Evolutionary conservation across 768 basidiomycete genomes (phyloP).

Genomic region (Pleurotus citrinopileatus): DNA sequence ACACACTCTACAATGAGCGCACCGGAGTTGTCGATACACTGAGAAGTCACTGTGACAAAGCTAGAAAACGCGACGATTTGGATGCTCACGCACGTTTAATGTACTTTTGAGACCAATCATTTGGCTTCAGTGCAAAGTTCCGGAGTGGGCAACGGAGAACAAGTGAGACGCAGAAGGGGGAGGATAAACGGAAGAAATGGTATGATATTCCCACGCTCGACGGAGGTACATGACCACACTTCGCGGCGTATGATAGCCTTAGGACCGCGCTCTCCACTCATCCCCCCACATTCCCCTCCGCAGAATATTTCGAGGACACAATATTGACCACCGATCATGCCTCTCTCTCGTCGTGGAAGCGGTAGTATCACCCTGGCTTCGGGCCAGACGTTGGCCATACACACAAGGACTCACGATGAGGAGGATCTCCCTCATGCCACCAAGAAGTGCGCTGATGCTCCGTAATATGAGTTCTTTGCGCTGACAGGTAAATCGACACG

Average conservation of each 20-base stretch:
- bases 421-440: constrained; percentile 91
- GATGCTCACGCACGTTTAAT: constrained; percentile 61
- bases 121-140: not conserved
- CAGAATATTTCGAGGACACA: constrained; percentile 3
- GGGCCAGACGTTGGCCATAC: constrained; percentile 80
- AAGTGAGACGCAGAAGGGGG: constrained; percentile 10
- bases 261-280: constrained; percentile 5
- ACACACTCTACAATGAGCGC: constrained; percentile 94
- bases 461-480: constrained; percentile 3
- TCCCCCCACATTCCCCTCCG: constrained; percentile 10
- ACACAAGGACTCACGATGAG: constrained; percentile 85
- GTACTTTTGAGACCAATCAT: constrained; percentile 97
- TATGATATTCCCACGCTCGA: constrained; percentile 11
- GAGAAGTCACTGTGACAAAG: constrained; percentile 3
- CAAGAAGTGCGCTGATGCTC: constrained; percentile 63
- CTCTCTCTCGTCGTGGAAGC: constrained; percentile 73
- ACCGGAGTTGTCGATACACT: constrained; percentile 98
- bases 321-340: constrained; percentile 38
- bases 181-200: constrained; percentile 11
- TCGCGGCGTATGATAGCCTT: constrained; percentile 7
- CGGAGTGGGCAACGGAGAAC: constrained; percentile 2
- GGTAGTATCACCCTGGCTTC: constrained; percentile 69
- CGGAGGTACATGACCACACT: constrained; percentile 16
- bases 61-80: not conserved
- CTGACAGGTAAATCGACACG: constrained; percentile 13